A percentile compares a stretch with the other conserved stretches of the same genome.
phyloP scores from a whole-genome alignment of 768 basidiomycete genomes.

The Heimioporus sp. region DNA sequence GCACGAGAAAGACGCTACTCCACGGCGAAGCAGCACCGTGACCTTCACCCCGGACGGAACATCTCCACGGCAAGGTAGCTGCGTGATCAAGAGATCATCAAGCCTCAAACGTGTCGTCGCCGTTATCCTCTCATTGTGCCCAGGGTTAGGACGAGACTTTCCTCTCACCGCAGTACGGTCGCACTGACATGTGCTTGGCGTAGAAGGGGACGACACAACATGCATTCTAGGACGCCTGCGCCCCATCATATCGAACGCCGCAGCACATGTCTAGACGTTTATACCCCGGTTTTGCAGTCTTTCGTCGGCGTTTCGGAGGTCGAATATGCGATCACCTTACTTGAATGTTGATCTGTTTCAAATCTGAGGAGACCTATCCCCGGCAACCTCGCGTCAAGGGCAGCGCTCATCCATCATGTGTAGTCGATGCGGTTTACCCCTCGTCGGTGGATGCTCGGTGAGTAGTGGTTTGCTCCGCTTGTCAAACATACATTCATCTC shows the following conservation, averaged over 20 bases:
- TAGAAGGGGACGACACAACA: constrained; percentile 82
- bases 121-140: constrained; percentile 78
- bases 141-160: constrained; percentile 46
- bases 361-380: constrained; percentile 65
- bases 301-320: constrained; percentile 85
- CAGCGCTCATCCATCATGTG: constrained; percentile 12
- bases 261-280: constrained; percentile 58
- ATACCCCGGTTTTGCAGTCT: constrained; percentile 85
- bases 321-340: constrained; percentile 83
- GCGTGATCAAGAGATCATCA: constrained; percentile 75
- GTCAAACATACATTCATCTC: not conserved
- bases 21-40: constrained; percentile 28
- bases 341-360: constrained; percentile 61
- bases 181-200: constrained; percentile 10
- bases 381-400: constrained; percentile 9
- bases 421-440: constrained; percentile 56
- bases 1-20: constrained; percentile 36
- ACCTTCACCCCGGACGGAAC: constrained; percentile 48
- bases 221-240: constrained; percentile 85
- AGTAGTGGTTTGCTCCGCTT: not conserved
- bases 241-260: constrained; percentile 36
- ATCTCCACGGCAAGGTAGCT: constrained; percentile 75
- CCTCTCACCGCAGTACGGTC: constrained; percentile 4
- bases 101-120: constrained; percentile 62
- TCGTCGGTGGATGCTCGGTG: constrained; percentile 61